These are phyloP conservation scores for Dipodascopsis uninucleata DNA, from an alignment of 805 yeast species.

Conservation along the genomic window DNA sequence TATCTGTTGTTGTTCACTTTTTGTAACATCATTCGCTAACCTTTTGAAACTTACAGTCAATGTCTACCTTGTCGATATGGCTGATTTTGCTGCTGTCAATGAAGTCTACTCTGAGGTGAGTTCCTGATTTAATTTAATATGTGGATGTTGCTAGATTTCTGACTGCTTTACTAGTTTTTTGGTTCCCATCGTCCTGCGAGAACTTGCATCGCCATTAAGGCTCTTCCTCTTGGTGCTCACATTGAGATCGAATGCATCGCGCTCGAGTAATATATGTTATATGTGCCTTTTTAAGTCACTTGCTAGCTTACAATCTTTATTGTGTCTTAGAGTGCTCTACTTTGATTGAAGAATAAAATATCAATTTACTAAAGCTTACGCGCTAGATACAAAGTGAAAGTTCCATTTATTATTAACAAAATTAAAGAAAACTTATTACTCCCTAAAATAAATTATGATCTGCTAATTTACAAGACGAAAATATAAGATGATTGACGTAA, in stretches of 20 bases:
- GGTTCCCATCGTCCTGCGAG: constrained; percentile 86
- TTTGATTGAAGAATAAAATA: no score
- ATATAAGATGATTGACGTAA: background rate
- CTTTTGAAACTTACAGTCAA: constrained; percentile 49
- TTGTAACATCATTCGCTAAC: background rate
- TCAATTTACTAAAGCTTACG: no score
- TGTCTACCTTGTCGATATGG: constrained; percentile 88
- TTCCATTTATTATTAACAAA: no score
- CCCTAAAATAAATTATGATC: no score
- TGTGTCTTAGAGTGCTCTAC: no score
- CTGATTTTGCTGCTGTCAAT: constrained; percentile 79
- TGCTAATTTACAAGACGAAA: no score
- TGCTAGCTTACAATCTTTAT: background rate
- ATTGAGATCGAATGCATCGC: constrained; percentile 93
- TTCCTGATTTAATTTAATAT: constrained; percentile 6
- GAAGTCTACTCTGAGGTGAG: constrained; percentile 61
- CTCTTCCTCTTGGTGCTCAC: constrained; percentile 81
- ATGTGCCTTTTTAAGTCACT: no score
- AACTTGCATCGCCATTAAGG: constrained; percentile 93
- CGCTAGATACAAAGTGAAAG: no score
- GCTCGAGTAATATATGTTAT: no score
- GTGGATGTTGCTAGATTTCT: background rate
- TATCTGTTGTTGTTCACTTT: constrained; percentile 37
- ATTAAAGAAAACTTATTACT: no score
- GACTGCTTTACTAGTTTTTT: constrained; percentile 53